Percentiles rank a stretch among this genome's conserved stretches.
Evolutionary conservation across 2,329 filamentous ascomycete species (phyloP).

Genomic region (Cladosporium velox): DNA sequence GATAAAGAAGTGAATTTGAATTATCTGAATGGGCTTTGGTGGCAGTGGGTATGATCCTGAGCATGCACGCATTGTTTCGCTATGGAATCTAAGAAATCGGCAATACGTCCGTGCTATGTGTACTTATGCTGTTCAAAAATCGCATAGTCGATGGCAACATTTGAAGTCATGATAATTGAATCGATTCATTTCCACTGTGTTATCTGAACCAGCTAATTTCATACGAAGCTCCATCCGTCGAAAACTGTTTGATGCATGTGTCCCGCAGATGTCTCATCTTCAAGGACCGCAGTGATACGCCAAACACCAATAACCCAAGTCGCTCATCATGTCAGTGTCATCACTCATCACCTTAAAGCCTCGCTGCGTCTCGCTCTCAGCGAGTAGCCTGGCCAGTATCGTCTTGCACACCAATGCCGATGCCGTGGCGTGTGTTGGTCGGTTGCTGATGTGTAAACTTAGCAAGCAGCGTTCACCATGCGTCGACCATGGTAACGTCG

Average conservation of each 20-base stretch:
- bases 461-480: neutral
- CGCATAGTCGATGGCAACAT: too few species aligned
- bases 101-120: too few species aligned
- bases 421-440: neutral
- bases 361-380: neutral
- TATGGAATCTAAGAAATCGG: too few species aligned
- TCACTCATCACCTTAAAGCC: neutral
- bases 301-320: neutral
- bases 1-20: too few species aligned
- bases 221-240: neutral
- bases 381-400: neutral
- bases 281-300: neutral
- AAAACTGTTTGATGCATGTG: neutral
- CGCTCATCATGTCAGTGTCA: neutral
- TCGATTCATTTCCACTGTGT: neutral
- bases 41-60: neutral
- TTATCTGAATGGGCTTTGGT: neutral
- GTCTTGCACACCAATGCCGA: neutral
- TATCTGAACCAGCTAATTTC: neutral
- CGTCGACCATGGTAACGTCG: constrained; percentile 1
- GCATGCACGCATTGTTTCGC: neutral
- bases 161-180: neutral
- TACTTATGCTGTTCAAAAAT: too few species aligned
- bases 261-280: neutral
- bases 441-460: neutral